Evolutionary conservation across 176 grass and related monocot genomes (phyloP).

Genomic region (Eleusine indica): DNA sequence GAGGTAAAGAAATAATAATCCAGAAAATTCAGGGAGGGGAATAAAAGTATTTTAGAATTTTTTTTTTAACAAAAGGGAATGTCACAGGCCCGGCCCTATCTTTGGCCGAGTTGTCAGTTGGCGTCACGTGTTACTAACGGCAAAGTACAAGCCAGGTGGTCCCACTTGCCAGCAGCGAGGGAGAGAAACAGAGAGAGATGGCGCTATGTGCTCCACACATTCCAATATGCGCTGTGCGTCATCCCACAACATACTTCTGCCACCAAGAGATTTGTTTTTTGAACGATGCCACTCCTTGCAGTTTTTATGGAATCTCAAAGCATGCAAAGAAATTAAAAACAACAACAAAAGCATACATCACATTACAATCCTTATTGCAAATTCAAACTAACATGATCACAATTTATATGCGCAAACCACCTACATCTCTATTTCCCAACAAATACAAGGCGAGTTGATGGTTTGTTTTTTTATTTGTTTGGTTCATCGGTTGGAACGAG

Average conservation of each 20-base stretch:
- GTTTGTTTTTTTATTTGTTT: neutral
- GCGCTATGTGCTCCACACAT: neutral
- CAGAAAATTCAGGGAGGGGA: no score
- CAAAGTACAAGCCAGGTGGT: neutral
- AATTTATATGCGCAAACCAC: neutral
- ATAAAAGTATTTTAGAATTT: no score
- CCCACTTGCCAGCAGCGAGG: neutral
- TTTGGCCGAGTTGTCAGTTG: neutral
- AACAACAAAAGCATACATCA: neutral
- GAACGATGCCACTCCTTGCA: neutral
- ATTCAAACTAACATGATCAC: neutral
- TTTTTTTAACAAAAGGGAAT: no score
- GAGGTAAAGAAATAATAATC: no score
- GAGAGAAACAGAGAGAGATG: neutral
- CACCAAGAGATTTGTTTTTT: neutral
- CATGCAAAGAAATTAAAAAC: neutral
- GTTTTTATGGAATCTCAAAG: neutral
- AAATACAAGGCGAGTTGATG: neutral
- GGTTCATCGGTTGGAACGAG: neutral
- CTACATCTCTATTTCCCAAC: neutral
- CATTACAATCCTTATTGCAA: neutral
- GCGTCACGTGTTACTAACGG: neutral
- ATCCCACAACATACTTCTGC: neutral
- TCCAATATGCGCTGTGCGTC: neutral
- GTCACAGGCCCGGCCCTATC: no score